A percentile compares a stretch with the other conserved stretches of the same genome.
Evolutionary conservation across 345 rosid genomes (phyloP).

Genomic region (Gossypium herbaceum): DNA sequence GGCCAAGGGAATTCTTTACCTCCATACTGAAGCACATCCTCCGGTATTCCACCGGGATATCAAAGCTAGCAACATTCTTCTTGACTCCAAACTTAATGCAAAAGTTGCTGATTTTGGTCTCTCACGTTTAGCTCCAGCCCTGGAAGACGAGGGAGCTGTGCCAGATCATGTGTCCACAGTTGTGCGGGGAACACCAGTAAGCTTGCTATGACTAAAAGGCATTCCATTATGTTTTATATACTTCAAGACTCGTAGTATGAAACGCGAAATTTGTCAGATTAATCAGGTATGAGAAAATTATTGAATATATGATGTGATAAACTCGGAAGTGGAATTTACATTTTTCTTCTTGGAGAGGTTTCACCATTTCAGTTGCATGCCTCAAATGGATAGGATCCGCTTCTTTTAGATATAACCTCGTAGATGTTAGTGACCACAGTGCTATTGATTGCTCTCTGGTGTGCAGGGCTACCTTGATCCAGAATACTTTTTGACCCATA

Average conservation of each 20-base stretch:
- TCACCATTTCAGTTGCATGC: neutral
- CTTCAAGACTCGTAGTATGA: neutral
- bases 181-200: constrained; percentile 73
- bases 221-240: neutral
- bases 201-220: constrained; percentile 12
- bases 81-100: constrained; percentile 60
- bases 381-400: neutral
- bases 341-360: neutral
- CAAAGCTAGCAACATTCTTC: constrained; percentile 63
- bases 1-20: constrained; percentile 72
- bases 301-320: too few relatives aligned
- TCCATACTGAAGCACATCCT: constrained; percentile 80
- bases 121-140: constrained; percentile 69
- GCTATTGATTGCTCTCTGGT: neutral
- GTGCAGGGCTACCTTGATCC: constrained; percentile 89
- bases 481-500: constrained; percentile 82
- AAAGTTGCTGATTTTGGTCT: constrained; percentile 86
- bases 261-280: neutral
- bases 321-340: neutral
- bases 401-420: neutral
- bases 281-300: too few relatives aligned
- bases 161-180: constrained; percentile 63
- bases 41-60: constrained; percentile 72
- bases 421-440: neutral
- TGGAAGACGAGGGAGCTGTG: constrained; percentile 61